Evolutionary conservation across 179 eudicot species (phyloP).

Genomic region (Amaranthus tricolor): DNA sequence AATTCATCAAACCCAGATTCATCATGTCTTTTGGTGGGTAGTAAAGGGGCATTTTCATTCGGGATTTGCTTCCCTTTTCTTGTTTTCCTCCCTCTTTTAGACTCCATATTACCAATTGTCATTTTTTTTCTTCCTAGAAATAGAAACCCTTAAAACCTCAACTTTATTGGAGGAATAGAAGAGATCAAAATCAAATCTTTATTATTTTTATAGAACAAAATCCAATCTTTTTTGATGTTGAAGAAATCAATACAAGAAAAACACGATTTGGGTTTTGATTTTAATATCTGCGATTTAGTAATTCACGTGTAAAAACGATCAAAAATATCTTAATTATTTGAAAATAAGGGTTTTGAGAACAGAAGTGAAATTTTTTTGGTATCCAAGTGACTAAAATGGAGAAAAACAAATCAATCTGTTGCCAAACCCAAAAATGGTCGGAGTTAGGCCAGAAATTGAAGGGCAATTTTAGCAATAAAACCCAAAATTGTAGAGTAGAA

Average conservation of each 20-base stretch:
- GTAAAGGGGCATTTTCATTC: conserved; percentile 46
- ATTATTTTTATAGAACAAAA: not conserved
- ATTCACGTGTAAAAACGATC: not conserved
- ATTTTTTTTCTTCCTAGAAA: conserved; percentile 11
- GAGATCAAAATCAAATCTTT: not conserved
- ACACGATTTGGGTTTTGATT: conserved; percentile 9
- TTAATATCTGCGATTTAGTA: conserved; percentile 12
- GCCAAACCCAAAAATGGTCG: not conserved
- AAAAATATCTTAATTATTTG: not conserved
- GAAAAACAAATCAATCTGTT: not conserved
- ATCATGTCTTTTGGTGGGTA: conserved; percentile 38
- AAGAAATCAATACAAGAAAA: not conserved
- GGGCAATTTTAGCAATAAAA: not conserved
- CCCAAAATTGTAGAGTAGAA: not conserved
- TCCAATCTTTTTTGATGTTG: not conserved
- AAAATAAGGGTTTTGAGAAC: conserved; percentile 11
- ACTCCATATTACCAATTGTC: conserved; percentile 29
- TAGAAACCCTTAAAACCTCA: not conserved
- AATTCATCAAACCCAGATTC: conserved; percentile 44
- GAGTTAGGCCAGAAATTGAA: not conserved
- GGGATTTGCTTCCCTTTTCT: conserved; percentile 27
- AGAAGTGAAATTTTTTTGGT: not conserved
- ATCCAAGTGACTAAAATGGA: conserved; percentile 13
- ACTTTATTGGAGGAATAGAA: not conserved
- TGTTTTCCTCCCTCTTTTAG: conserved; percentile 29